phyloP scores from a whole-genome alignment of 192 early-diverging fungal species.

The Linnemannia exigua region DNA sequence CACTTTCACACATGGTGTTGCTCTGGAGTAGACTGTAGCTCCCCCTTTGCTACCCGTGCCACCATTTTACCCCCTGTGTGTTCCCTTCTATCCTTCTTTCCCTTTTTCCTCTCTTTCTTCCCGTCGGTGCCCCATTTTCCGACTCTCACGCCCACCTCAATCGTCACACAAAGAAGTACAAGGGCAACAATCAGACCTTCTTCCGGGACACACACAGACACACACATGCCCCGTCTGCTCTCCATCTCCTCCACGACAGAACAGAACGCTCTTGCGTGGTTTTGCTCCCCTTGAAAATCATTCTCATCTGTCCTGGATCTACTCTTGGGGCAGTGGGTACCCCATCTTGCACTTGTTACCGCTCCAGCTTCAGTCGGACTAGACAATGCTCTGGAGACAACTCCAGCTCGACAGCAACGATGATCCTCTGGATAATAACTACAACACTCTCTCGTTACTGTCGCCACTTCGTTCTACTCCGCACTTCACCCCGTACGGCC shows the following conservation, averaged over 20 bases:
- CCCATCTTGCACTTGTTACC: too few relatives aligned
- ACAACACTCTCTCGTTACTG: too few relatives aligned
- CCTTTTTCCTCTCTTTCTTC: not conserved
- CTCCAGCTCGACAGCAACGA: too few relatives aligned
- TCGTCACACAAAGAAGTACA: not conserved
- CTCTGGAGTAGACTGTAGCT: conserved; percentile 2
- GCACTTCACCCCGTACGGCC: too few relatives aligned
- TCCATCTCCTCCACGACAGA: not conserved
- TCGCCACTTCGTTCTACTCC: too few relatives aligned
- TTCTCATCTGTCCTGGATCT: not conserved
- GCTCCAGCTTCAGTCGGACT: too few relatives aligned
- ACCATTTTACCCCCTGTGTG: not conserved
- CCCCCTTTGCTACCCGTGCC: conserved; percentile 1
- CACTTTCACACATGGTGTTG: not conserved
- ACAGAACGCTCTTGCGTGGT: not conserved
- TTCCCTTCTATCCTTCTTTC: not conserved
- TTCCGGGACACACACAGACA: not conserved
- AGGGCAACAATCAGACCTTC: not conserved
- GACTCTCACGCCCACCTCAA: not conserved
- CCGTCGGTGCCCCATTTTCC: not conserved
- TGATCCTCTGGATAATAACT: too few relatives aligned
- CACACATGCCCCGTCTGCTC: not conserved
- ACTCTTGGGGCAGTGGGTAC: too few relatives aligned
- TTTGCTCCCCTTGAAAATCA: not conserved
- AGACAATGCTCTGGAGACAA: too few relatives aligned